Percentiles rank a stretch among this genome's conserved stretches.
Evolutionary conservation across 2,329 filamentous ascomycete genomes (phyloP).

Genomic region (Thermoascus crustaceus): DNA sequence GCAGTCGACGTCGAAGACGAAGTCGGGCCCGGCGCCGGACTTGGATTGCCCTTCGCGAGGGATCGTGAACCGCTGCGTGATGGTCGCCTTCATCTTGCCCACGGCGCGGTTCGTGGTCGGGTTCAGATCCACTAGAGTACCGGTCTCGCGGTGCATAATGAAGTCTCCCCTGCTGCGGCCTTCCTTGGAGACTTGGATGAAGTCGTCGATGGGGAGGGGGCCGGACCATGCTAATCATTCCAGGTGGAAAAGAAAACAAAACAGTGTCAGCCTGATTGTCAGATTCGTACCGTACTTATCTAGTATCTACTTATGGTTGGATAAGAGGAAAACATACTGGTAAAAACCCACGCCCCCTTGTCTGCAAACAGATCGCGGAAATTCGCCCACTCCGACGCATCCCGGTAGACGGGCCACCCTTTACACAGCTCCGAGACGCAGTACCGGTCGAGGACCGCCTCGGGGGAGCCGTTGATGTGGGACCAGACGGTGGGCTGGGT

Average conservation of each 20-base stretch:
- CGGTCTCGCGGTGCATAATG: constrained; percentile 48
- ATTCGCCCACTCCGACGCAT: constrained; percentile 48
- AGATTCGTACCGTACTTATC: no score
- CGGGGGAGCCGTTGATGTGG: constrained; percentile 39
- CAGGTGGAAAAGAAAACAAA: no score
- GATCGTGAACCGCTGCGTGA: constrained; percentile 34
- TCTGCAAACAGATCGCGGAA: constrained; percentile 42
- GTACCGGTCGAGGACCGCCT: constrained; percentile 39
- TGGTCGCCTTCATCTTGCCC: constrained; percentile 49
- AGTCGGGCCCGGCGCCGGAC: not conserved
- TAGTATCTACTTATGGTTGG: no score
- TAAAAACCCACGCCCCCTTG: constrained; percentile 41
- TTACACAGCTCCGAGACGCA: constrained; percentile 46
- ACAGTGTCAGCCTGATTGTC: no score
- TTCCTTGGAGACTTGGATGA: constrained; percentile 40
- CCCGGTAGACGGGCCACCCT: constrained; percentile 48
- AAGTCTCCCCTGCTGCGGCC: constrained; percentile 42
- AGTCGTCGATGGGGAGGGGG: constrained; percentile 35
- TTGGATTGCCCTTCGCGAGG: no score
- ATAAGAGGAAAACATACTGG: constrained; percentile 30
- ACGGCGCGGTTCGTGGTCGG: constrained; percentile 34
- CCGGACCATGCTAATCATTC: constrained; percentile 43
- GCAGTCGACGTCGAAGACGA: constrained; percentile 4
- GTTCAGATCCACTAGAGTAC: constrained; percentile 41
- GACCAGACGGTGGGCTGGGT: constrained; percentile 13